A percentile compares a stretch with the other conserved stretches of the same genome.
phyloP scores from a whole-genome alignment of 495 filamentous ascomycete genomes.

The Penicillium verhagenii region DNA sequence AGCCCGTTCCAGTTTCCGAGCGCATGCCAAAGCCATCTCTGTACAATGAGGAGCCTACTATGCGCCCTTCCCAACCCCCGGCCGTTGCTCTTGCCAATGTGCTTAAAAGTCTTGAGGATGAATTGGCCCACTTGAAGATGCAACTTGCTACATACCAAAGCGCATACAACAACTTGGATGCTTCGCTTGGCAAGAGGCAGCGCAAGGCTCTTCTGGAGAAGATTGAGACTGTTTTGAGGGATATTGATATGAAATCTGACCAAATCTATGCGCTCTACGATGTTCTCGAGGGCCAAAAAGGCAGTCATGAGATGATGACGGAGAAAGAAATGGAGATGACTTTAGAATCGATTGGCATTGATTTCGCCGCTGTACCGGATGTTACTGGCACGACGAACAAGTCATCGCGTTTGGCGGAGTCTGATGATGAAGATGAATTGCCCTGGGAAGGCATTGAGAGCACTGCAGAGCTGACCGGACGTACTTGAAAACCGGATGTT shows the following conservation, averaged over 20 bases:
- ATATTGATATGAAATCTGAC: constrained; percentile 76
- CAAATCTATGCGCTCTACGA: constrained; percentile 89
- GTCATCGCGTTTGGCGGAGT: constrained; percentile 29
- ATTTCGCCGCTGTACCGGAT: constrained; percentile 17
- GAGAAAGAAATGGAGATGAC: constrained; percentile 68
- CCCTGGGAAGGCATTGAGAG: constrained; percentile 57
- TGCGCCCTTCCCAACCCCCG: constrained; percentile 74
- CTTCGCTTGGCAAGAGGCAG: constrained; percentile 64
- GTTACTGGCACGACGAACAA: constrained; percentile 35
- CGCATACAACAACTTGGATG: constrained; percentile 66
- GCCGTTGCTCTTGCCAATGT: constrained; percentile 75
- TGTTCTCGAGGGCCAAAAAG: constrained; percentile 80
- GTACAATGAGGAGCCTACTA: constrained; percentile 67
- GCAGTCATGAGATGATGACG: constrained; percentile 65
- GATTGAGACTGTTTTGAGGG: constrained; percentile 61
- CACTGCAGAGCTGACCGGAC: constrained; percentile 46
- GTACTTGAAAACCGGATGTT: constrained; percentile 8
- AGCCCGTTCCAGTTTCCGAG: constrained; percentile 70
- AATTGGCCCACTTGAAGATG: constrained; percentile 76
- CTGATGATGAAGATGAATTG: constrained; percentile 42
- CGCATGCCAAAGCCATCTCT: constrained; percentile 51
- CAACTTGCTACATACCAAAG: constrained; percentile 57
- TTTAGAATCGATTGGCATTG: constrained; percentile 56
- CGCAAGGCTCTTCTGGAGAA: constrained; percentile 62
- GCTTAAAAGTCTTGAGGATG: constrained; percentile 77